These are phyloP conservation scores for Halophytophthora batemanensis DNA, from an alignment of 352 stramenopile genomes.

Conservation along the genomic window DNA sequence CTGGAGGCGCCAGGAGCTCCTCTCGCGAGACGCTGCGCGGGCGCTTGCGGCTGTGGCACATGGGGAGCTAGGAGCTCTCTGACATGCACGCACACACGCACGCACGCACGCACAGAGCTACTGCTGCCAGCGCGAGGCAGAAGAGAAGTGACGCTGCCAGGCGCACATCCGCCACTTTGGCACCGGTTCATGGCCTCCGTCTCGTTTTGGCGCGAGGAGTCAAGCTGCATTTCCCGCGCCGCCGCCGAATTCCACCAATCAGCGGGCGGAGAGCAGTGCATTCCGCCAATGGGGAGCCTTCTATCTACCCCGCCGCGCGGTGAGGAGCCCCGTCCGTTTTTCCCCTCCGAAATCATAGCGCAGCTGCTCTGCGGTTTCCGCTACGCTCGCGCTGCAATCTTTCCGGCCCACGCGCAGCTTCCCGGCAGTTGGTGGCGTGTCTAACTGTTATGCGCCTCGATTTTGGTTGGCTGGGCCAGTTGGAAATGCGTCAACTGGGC, in stretches of 20 bases:
- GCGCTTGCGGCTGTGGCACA: slow-evolving; percentile 30
- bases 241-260: slow-evolving; percentile 36
- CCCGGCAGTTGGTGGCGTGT: no score
- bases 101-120: neutral
- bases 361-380: no score
- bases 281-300: slow-evolving; percentile 34
- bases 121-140: slow-evolving; percentile 17
- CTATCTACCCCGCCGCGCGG: no score
- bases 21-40: slow-evolving; percentile 11
- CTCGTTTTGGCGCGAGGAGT: slow-evolving; percentile 25
- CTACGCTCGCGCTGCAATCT: no score
- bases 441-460: no score
- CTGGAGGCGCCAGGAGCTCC: slow-evolving; percentile 15
- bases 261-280: slow-evolving; percentile 3
- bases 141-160: slow-evolving; percentile 23
- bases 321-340: no score
- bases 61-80: neutral
- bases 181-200: no score
- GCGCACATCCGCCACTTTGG: slow-evolving; percentile 8
- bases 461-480: slow-evolving; percentile 23
- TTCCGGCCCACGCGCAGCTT: no score
- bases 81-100: slow-evolving; percentile 7
- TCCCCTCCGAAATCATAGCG: no score
- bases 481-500: neutral
- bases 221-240: slow-evolving; percentile 13